phyloP scores from a whole-genome alignment of 2,329 filamentous ascomycete genomes.

The Xylaria sp. region DNA sequence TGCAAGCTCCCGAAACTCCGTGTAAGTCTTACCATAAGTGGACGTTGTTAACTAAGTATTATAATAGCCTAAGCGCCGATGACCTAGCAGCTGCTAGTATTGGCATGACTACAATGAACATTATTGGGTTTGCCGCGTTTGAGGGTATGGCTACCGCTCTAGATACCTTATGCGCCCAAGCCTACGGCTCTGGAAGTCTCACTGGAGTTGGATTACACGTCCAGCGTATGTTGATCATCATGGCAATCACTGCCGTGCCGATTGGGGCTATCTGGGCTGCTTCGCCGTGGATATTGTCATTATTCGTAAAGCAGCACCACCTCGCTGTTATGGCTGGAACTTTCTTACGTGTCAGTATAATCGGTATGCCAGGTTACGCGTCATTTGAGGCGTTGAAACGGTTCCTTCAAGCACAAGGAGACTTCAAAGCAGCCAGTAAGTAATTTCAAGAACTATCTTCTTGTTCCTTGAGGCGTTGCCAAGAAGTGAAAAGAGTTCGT shows the following conservation, averaged over 20 bases:
- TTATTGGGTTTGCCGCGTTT: constrained; percentile 61
- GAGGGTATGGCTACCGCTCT: constrained; percentile 63
- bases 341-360: constrained; percentile 59
- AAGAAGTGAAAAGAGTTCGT: not conserved
- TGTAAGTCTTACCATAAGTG: no score
- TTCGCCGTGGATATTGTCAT: constrained; percentile 57
- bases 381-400: constrained; percentile 65
- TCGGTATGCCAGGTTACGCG: constrained; percentile 63
- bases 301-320: constrained; percentile 58
- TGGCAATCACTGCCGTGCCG: constrained; percentile 58
- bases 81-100: constrained; percentile 63
- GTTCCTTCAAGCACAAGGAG: constrained; percentile 65
- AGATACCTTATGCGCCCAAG: constrained; percentile 62
- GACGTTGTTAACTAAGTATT: no score
- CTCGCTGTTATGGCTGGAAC: constrained; percentile 60
- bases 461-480: not conserved
- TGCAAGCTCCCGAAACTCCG: no score
- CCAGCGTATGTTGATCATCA: constrained; percentile 62
- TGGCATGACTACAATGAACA: constrained; percentile 64
- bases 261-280: constrained; percentile 61
- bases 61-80: constrained; percentile 55
- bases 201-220: constrained; percentile 62
- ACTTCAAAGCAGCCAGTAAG: constrained; percentile 58
- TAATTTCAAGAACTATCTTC: not conserved
- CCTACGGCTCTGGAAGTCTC: constrained; percentile 60